Percentiles rank a stretch among this genome's conserved stretches.
phyloP scores from a whole-genome alignment of 208 protist species.

The Acanthamoeba lugdunensis region DNA sequence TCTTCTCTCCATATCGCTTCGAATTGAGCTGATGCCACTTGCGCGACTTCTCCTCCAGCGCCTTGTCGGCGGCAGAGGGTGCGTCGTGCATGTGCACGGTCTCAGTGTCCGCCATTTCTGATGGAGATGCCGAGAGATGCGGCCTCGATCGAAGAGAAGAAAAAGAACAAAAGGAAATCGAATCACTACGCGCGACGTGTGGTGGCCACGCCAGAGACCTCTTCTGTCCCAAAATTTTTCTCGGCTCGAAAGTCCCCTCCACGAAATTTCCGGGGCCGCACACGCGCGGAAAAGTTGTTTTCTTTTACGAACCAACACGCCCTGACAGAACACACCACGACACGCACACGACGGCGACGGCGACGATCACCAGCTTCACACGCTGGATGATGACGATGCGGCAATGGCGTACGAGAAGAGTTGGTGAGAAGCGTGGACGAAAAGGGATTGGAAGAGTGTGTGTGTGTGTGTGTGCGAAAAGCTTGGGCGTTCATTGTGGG shows the following conservation, averaged over 20 bases:
- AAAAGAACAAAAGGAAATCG: background rate
- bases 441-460: too few species aligned
- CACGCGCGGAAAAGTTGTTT: background rate
- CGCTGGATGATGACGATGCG: too few species aligned
- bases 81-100: slow-evolving; percentile 50
- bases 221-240: slow-evolving; percentile 48
- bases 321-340: background rate
- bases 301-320: background rate
- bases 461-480: background rate
- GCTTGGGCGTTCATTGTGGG: too few species aligned
- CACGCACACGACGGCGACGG: too few species aligned
- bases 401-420: too few species aligned
- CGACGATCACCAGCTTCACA: too few species aligned
- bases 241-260: background rate
- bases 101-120: slow-evolving; percentile 29
- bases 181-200: background rate
- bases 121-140: background rate
- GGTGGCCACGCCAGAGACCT: background rate
- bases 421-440: too few species aligned
- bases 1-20: slow-evolving; percentile 91
- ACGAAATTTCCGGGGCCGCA: background rate
- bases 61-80: slow-evolving; percentile 14
- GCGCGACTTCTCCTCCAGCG: slow-evolving; percentile 73
- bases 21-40: slow-evolving; percentile 93
- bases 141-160: background rate